Percentiles rank a stretch among this genome's conserved stretches.
Conservation (phyloP, 805 yeast species). For the Barnettozyma populi region DNA sequence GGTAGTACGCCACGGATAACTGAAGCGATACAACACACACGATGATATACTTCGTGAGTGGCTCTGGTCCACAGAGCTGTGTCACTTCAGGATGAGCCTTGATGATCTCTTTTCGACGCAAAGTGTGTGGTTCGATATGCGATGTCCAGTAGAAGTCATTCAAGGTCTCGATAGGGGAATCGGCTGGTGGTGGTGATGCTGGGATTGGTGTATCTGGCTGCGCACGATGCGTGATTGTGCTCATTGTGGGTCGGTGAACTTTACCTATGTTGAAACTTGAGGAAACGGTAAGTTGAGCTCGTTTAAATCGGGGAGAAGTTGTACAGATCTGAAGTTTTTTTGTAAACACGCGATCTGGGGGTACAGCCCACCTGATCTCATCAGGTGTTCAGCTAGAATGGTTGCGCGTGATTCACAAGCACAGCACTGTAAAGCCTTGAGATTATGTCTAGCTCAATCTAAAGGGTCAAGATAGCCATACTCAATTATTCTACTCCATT, state of each 20-base stretch:
- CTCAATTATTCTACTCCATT: neutral
- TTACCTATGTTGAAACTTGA: neutral
- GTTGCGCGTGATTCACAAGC: neutral
- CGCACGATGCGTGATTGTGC: conserved; percentile 26
- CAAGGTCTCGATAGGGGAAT: conserved; percentile 29
- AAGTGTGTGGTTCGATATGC: conserved; percentile 74
- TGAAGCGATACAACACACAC: conserved; percentile 64
- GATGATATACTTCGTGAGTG: conserved; percentile 74
- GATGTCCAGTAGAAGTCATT: conserved; percentile 82
- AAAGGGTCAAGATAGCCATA: neutral
- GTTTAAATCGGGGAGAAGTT: neutral
- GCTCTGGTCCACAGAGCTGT: conserved; percentile 81
- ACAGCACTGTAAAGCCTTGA: neutral
- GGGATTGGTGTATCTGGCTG: conserved; percentile 20
- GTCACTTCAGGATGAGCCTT: conserved; percentile 74
- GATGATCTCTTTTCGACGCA: conserved; percentile 67
- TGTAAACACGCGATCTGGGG: neutral
- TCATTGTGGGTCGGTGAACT: conserved; percentile 19
- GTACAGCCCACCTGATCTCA: neutral
- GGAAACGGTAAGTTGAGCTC: neutral
- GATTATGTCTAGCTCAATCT: too few relatives aligned
- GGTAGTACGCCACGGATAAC: conserved; percentile 52
- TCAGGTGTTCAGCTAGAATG: neutral
- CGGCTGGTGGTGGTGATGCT: conserved; percentile 28
- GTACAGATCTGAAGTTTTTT: neutral